Percentiles rank a stretch among this genome's conserved stretches.
Evolutionary conservation across 2,329 filamentous ascomycete species (phyloP).

Genomic region (Cladosporium sp.): DNA sequence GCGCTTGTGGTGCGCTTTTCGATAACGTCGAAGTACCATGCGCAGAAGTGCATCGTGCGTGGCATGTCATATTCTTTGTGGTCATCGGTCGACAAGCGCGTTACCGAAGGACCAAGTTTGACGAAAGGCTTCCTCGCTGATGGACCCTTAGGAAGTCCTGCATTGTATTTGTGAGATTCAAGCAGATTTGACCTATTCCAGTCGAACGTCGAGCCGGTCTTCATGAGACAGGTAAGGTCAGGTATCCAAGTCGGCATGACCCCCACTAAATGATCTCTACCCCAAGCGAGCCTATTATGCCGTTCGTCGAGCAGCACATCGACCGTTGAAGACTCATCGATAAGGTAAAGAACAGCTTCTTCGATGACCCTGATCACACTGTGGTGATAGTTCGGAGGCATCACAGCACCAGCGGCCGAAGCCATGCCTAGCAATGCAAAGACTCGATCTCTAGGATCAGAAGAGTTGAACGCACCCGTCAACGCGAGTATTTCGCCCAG

Average conservation of each 20-base stretch:
- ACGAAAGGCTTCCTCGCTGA: neutral
- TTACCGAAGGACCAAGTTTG: neutral
- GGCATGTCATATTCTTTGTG: constrained; percentile 9
- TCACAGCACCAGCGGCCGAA: neutral
- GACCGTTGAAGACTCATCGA: constrained; percentile 12
- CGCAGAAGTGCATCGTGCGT: constrained; percentile 14
- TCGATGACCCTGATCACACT: constrained; percentile 18
- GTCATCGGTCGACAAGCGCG: neutral
- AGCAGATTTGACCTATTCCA: no score
- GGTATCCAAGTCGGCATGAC: constrained; percentile 15
- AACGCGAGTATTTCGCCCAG: constrained; percentile 14
- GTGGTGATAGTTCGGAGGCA: constrained; percentile 19
- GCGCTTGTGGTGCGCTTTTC: constrained; percentile 13
- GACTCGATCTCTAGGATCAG: constrained; percentile 19
- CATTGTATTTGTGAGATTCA: constrained; percentile 12
- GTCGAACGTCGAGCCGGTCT: no score
- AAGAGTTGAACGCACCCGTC: constrained; percentile 17
- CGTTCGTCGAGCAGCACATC: constrained; percentile 18
- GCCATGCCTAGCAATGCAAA: constrained; percentile 20
- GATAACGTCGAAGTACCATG: constrained; percentile 14
- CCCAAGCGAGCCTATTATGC: constrained; percentile 7
- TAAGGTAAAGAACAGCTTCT: constrained; percentile 20
- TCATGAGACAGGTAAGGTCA: constrained; percentile 15
- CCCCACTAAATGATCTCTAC: neutral
- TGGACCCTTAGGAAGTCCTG: constrained; percentile 10